Percentiles rank a stretch among this genome's conserved stretches.
These are phyloP conservation scores for Lachancea quebecensis DNA, from an alignment of 805 yeast species.

Conservation along the genomic window DNA sequence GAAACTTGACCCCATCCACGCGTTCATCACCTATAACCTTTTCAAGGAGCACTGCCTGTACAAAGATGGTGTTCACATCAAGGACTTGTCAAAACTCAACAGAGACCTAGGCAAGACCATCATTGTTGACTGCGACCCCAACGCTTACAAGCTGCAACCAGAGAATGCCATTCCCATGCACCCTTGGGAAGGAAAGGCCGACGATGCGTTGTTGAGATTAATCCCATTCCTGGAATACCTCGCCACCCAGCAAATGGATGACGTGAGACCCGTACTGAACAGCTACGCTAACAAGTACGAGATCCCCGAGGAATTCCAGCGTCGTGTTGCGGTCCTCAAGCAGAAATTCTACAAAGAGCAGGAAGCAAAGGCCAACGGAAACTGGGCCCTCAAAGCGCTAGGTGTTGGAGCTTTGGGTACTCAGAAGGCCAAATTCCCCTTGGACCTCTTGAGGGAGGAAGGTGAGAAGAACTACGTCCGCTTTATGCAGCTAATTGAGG, in stretches of 20 bases:
- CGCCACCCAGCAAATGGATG: slow-evolving; percentile 78
- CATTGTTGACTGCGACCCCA: slow-evolving; percentile 70
- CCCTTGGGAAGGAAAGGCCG: slow-evolving; percentile 82
- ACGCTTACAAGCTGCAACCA: slow-evolving; percentile 73
- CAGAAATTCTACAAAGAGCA: slow-evolving; percentile 58
- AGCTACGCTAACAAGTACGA: slow-evolving; percentile 61
- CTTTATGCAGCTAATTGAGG: slow-evolving; percentile 75
- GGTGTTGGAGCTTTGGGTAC: slow-evolving; percentile 40
- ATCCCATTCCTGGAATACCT: slow-evolving; percentile 92
- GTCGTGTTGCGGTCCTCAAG: slow-evolving; percentile 72
- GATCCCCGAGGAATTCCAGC: slow-evolving; percentile 71
- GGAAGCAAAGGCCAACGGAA: slow-evolving; percentile 35
- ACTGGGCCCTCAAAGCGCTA: slow-evolving; percentile 53
- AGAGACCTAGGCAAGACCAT: slow-evolving; percentile 82
- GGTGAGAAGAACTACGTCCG: slow-evolving; percentile 84
- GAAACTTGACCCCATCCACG: slow-evolving; percentile 90
- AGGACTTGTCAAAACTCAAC: slow-evolving; percentile 84
- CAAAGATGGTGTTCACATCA: slow-evolving; percentile 81
- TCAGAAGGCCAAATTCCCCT: slow-evolving; percentile 47
- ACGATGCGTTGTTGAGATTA: slow-evolving; percentile 69
- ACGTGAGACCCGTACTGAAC: slow-evolving; percentile 80
- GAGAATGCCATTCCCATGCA: slow-evolving; percentile 85
- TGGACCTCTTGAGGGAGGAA: slow-evolving; percentile 83
- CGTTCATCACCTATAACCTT: slow-evolving; percentile 77
- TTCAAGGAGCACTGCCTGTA: slow-evolving; percentile 83